Conservation (phyloP, 768 basidiomycete genomes). For the Auricularia auricula-judae region DNA sequence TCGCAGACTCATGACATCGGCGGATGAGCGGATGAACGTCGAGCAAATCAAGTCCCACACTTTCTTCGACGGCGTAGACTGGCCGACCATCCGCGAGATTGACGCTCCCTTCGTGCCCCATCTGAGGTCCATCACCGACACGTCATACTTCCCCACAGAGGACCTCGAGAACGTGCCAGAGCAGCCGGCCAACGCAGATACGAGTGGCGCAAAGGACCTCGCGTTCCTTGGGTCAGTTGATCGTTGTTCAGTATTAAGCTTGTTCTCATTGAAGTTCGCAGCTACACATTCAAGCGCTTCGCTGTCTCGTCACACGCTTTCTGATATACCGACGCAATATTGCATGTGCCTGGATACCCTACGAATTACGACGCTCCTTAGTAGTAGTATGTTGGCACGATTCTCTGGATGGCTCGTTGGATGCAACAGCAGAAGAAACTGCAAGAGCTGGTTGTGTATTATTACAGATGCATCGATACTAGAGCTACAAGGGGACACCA, state of each 20-base stretch:
- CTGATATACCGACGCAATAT: conserved; percentile 12
- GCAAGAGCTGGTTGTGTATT: neutral
- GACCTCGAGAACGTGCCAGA: conserved; percentile 72
- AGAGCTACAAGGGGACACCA: too few species aligned
- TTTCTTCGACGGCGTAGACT: conserved; percentile 95
- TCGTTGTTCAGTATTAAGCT: too few species aligned
- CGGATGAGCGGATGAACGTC: conserved; percentile 63
- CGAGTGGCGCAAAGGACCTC: conserved; percentile 37
- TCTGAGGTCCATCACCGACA: conserved; percentile 85
- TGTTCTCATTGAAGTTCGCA: conserved; percentile 14
- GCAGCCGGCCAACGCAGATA: conserved; percentile 28
- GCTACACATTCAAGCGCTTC: conserved; percentile 76
- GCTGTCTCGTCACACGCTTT: conserved; percentile 48
- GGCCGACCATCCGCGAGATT: conserved; percentile 76
- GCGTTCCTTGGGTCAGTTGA: conserved; percentile 43
- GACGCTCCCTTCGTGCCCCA: conserved; percentile 96
- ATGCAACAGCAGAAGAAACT: too few species aligned
- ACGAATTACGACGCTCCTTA: neutral
- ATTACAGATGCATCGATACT: neutral
- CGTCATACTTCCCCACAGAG: conserved; percentile 96
- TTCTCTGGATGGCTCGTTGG: too few species aligned
- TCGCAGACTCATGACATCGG: conserved; percentile 67
- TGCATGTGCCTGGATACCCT: neutral
- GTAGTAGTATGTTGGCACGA: too few species aligned
- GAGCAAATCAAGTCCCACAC: conserved; percentile 87